Evolutionary conservation across 257 asterid genomes (phyloP).

Genomic region (Gardenia jasminoides): DNA sequence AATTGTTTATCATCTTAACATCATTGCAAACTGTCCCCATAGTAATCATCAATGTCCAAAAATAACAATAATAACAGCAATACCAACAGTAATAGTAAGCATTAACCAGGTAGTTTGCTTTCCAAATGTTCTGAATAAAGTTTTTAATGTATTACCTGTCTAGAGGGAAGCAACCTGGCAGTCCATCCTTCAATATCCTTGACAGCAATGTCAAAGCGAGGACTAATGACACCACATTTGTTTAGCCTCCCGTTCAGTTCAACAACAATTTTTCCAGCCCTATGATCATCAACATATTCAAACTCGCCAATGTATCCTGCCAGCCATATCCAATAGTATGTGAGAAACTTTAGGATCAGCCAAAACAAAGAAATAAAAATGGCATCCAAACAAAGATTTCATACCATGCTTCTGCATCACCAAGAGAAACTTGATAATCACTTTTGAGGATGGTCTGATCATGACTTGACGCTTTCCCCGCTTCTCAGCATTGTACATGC

Average conservation of each 20-base stretch:
- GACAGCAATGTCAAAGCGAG: constrained; percentile 38
- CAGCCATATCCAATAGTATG: neutral
- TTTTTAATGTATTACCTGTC: constrained; percentile 25
- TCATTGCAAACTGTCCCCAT: neutral
- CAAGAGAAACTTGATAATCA: constrained; percentile 37
- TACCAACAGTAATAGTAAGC: neutral
- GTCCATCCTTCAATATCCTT: constrained; percentile 42
- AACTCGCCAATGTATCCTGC: constrained; percentile 41
- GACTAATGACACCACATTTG: constrained; percentile 45
- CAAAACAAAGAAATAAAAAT: no score
- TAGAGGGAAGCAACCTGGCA: constrained; percentile 41
- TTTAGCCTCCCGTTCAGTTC: constrained; percentile 39
- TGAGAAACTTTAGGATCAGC: neutral
- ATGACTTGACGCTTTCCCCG: constrained; percentile 43
- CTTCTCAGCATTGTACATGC: constrained; percentile 44
- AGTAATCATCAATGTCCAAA: neutral
- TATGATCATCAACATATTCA: constrained; percentile 38
- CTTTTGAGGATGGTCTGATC: constrained; percentile 40
- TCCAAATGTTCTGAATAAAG: neutral
- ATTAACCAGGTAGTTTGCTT: neutral
- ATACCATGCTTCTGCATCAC: constrained; percentile 45
- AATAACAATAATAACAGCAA: no score
- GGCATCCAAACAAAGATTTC: neutral
- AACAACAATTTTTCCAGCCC: constrained; percentile 39
- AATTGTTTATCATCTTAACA: neutral